Conservation (phyloP, 768 basidiomycete species). For the Paxillus involutus region DNA sequence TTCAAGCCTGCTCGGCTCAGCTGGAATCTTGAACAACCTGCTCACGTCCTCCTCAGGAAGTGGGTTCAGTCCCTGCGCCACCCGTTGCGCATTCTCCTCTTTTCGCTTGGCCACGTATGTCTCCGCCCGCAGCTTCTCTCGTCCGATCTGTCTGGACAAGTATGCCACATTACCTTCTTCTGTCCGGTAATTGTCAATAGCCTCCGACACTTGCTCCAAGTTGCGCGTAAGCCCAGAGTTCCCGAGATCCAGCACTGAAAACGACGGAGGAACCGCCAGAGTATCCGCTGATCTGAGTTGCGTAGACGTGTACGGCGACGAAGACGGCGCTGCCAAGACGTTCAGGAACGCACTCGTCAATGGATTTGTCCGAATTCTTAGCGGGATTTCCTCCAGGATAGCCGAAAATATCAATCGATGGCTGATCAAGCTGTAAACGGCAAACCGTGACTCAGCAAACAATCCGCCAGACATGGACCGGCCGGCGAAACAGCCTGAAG, state of each 20-base stretch:
- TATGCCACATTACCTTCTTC: constrained; percentile 94
- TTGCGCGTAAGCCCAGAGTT: constrained; percentile 69
- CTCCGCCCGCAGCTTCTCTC: constrained; percentile 81
- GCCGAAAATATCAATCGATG: constrained; percentile 83
- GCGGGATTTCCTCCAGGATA: constrained; percentile 82
- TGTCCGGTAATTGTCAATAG: constrained; percentile 80
- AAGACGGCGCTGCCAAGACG: constrained; percentile 49
- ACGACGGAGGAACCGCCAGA: constrained; percentile 57
- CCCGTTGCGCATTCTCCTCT: constrained; percentile 80
- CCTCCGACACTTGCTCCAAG: constrained; percentile 82
- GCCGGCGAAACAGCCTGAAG: neutral
- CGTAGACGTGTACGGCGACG: constrained; percentile 36
- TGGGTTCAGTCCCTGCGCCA: constrained; percentile 81
- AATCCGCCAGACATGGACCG: neutral
- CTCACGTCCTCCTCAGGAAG: constrained; percentile 85
- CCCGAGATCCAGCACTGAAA: constrained; percentile 69
- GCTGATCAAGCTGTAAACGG: constrained; percentile 60
- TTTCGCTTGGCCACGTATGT: constrained; percentile 79
- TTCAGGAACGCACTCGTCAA: constrained; percentile 78
- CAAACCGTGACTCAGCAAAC: neutral
- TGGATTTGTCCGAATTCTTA: constrained; percentile 81
- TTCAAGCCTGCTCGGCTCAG: constrained; percentile 86
- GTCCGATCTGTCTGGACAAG: constrained; percentile 81
- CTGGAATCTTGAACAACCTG: constrained; percentile 83
- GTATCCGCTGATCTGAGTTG: constrained; percentile 38